Evolutionary conservation across 768 basidiomycete genomes (phyloP).

Genomic region (Lactarius evosmus): DNA sequence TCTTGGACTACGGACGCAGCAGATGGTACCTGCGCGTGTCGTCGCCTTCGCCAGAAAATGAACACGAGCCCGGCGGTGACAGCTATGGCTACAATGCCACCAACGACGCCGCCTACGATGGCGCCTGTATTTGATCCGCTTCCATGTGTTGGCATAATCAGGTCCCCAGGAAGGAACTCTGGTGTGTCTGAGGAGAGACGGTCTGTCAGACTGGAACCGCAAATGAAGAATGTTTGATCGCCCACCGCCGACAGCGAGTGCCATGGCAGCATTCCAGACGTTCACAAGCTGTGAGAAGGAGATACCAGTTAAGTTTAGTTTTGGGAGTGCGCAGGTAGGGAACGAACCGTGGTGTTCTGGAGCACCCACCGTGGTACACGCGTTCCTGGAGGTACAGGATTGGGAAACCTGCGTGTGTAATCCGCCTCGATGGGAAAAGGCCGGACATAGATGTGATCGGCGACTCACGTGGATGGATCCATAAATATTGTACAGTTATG

Average conservation of each 20-base stretch:
- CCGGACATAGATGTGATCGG: too few relatives aligned
- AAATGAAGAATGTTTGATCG: not conserved
- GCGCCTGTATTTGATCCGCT: not conserved
- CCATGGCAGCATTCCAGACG: conserved; percentile 1
- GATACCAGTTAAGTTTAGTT: too few relatives aligned
- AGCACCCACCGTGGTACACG: conserved; percentile 17
- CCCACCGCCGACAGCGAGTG: conserved; percentile 4
- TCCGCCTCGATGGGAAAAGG: too few relatives aligned
- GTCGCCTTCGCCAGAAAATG: not conserved
- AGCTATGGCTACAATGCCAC: not conserved
- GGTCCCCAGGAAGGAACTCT: not conserved
- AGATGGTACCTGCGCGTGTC: not conserved
- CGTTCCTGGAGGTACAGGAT: conserved; percentile 12
- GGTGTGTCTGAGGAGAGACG: not conserved
- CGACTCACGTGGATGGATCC: too few relatives aligned
- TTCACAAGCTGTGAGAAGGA: not conserved
- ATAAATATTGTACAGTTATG: too few relatives aligned
- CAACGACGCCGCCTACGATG: conserved; percentile 7
- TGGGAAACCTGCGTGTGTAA: conserved; percentile 2
- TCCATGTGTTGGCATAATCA: not conserved
- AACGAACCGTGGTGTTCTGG: conserved; percentile 9
- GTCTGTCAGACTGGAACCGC: not conserved
- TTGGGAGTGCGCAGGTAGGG: too few relatives aligned
- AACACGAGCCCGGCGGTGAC: not conserved
- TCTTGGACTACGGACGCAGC: not conserved